A percentile compares a stretch with the other conserved stretches of the same genome.
These are phyloP conservation scores for Erysiphe pulchra DNA, from an alignment of 2,329 filamentous ascomycete species.

Conservation along the genomic window DNA sequence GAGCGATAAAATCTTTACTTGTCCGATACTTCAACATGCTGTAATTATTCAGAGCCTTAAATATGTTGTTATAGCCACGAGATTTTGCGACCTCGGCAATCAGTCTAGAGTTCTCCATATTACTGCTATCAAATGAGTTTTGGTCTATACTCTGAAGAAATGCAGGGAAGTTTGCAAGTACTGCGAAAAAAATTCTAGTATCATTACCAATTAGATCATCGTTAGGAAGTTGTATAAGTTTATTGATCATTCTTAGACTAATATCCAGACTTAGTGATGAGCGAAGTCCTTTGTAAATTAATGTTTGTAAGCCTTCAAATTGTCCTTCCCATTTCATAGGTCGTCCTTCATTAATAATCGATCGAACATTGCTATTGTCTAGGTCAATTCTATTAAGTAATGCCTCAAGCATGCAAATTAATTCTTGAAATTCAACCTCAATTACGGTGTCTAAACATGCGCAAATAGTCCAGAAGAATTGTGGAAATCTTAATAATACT, in stretches of 20 bases:
- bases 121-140: slow-evolving; percentile 25
- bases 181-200: slow-evolving; percentile 54
- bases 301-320: slow-evolving; percentile 64
- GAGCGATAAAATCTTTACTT: slow-evolving; percentile 49
- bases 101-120: slow-evolving; percentile 37
- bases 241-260: slow-evolving; percentile 53
- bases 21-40: slow-evolving; percentile 38
- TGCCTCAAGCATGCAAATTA: slow-evolving; percentile 71
- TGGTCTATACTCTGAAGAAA: slow-evolving; percentile 61
- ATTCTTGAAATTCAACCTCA: slow-evolving; percentile 81
- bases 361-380: slow-evolving; percentile 38
- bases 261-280: slow-evolving; percentile 62
- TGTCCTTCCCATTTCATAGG: slow-evolving; percentile 70
- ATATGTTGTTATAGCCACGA: slow-evolving; percentile 42
- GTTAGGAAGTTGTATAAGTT: slow-evolving; percentile 51
- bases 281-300: slow-evolving; percentile 77
- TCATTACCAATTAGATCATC: slow-evolving; percentile 63
- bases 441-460: slow-evolving; percentile 94
- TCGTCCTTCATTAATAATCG: slow-evolving; percentile 48
- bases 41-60: slow-evolving; percentile 43
- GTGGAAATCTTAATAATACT: slow-evolving; percentile 69
- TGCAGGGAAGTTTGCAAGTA: slow-evolving; percentile 77
- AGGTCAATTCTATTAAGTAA: slow-evolving; percentile 69
- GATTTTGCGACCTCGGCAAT: slow-evolving; percentile 48
- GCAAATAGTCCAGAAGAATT: slow-evolving; percentile 93